Evolutionary conservation across 306 rosid genomes (phyloP).

Genomic region (Castanea crenata): DNA sequence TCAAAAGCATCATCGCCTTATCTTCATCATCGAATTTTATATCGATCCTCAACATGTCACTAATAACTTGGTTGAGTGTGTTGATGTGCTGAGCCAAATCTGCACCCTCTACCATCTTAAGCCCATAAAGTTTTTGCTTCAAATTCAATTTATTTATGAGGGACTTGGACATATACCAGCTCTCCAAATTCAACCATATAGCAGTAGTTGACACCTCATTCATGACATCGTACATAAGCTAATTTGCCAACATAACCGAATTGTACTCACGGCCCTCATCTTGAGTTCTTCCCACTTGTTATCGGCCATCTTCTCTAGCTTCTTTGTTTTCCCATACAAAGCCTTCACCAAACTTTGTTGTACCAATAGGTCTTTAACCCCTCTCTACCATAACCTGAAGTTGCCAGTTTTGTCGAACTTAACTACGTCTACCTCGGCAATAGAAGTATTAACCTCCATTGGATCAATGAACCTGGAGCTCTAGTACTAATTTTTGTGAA

Average conservation of each 20-base stretch:
- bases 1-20: background rate
- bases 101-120: background rate
- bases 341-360: background rate
- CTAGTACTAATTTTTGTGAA: too few species aligned
- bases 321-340: too few species aligned
- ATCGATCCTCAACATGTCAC: background rate
- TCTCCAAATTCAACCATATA: background rate
- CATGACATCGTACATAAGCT: background rate
- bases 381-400: background rate
- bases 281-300: too few species aligned
- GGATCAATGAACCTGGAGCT: too few species aligned
- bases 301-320: too few species aligned
- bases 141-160: background rate
- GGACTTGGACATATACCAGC: background rate
- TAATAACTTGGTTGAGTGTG: background rate
- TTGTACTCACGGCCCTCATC: too few species aligned
- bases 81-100: background rate
- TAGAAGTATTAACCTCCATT: too few species aligned
- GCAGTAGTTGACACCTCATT: background rate
- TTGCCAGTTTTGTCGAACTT: background rate
- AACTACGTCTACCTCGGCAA: too few species aligned
- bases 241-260: too few species aligned
- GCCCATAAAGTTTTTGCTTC: background rate
- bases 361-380: background rate
- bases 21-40: background rate